Evolutionary conservation across 2,329 filamentous ascomycete species (phyloP), one percentile per base, ranked within the genome.

Genomic region (Orbilia brochopaga): DNA sequence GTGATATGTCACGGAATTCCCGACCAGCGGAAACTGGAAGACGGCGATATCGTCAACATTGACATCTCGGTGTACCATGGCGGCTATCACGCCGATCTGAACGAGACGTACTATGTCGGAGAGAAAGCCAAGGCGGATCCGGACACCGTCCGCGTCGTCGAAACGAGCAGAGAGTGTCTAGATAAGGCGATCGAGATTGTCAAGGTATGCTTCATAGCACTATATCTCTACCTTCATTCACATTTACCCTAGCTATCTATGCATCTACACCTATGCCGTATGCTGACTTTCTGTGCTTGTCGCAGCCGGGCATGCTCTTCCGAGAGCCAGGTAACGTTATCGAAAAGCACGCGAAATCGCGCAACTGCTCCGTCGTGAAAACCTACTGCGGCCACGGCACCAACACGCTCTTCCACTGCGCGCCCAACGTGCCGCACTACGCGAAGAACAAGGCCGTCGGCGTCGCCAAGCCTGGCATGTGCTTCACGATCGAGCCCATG

Each of bases 401-500:
- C 81, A 96, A 96, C 81, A 89, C 87, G 74, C 83, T 96, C 48
- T 99, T 99, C 84, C 94, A 99, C 81, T 90, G 88, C 79, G 87
- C 92, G 27, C 94, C 94, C 0, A 97, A 95, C 78, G 88, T 99
- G 58, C 94, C 94, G 3, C 94, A 99, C 80, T 99, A 99, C 78
- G 93, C 89, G 66, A 97, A 96, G 84, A 99, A 97, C 82, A 99
- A 97, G 85, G 91, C 93, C 0, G 90, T 97, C 0, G 94, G 94
- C 54, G 87, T 90, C 76, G 94, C 92, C 70, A 97, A 97, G 82
- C 88, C 91, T 0, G 94, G 94, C 60, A 97, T 97, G 92, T 96
- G 92, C 74, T 99, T 99, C 78, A 99, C 94, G 0, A 99, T 99
- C 73, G 94, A 99, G 82, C 94, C 94, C 15, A 99, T 99, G 94